Evolutionary conservation across 2,329 filamentous ascomycete genomes (phyloP).

Genomic region (Neonectria neomacrospora): DNA sequence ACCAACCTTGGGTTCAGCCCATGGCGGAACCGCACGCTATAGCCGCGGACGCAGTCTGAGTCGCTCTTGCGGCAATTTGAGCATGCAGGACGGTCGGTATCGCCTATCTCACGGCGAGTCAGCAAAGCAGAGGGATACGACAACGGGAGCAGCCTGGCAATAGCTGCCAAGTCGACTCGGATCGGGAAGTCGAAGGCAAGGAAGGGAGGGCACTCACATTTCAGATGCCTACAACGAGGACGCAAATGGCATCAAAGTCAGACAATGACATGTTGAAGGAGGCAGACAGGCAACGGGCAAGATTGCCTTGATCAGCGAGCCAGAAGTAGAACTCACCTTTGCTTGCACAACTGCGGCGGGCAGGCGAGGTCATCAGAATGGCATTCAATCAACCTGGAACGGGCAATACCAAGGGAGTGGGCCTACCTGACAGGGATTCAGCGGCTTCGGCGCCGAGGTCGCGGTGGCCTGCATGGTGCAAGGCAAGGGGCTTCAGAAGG

Average conservation of each 20-base stretch:
- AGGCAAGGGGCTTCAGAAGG: slow-evolving; percentile 1
- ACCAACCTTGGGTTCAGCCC: slow-evolving; percentile 42
- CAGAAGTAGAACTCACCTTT: slow-evolving; percentile 33
- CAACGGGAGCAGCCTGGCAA: not conserved
- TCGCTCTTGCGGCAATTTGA: slow-evolving; percentile 44
- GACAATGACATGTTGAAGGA: slow-evolving; percentile 2
- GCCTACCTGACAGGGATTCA: slow-evolving; percentile 38
- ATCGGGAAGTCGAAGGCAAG: slow-evolving; percentile 9
- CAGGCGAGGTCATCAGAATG: slow-evolving; percentile 12
- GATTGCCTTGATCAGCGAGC: slow-evolving; percentile 18
- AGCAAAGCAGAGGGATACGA: slow-evolving; percentile 9
- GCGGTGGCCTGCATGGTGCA: slow-evolving; percentile 37
- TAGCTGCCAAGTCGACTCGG: not conserved
- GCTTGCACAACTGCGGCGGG: slow-evolving; percentile 35
- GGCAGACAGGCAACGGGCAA: slow-evolving; percentile 4
- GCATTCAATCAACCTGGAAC: not conserved
- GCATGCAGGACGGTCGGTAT: slow-evolving; percentile 36
- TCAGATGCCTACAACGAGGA: slow-evolving; percentile 34
- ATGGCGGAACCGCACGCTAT: slow-evolving; percentile 45
- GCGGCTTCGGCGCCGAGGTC: slow-evolving; percentile 29
- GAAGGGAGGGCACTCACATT: slow-evolving; percentile 31
- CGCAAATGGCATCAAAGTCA: slow-evolving; percentile 13
- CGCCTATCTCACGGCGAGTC: slow-evolving; percentile 29
- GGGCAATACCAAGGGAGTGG: slow-evolving; percentile 7
- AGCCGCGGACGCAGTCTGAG: slow-evolving; percentile 44